Evolutionary conservation across 331 rosid species (phyloP), one percentile per base, ranked within the genome.

Genomic region (Malus hybrid): DNA sequence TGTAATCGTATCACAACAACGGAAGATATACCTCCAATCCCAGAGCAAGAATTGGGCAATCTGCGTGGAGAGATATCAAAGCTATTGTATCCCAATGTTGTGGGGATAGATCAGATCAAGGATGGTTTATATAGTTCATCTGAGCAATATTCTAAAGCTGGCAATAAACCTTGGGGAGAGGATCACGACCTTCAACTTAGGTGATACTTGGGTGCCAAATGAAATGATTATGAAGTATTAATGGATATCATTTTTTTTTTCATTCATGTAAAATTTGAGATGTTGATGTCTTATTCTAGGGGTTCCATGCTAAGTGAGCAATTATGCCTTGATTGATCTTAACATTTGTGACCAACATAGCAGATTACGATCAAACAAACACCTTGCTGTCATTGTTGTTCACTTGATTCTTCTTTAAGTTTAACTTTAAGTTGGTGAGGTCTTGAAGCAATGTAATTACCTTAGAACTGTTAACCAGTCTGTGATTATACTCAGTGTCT

Each of bases 21-120:
- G 32, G 99, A 94, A 84, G 99, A 94, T 67, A 92, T 94, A 77
- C 99, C 99, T 20, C 87, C 93, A 75, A 85, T 94, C 83, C 99
- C 99, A 22, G 97, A 92, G 83, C 99, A 93, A 60, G 99, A 94
- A 79, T 79, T 84, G 34, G 85, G 92, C 81, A 57, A 83, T 77
- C 81, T 94, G 77, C 99, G 96, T 83, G 85, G 84, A 39, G 99
- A 94, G 75, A 81, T 94, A 71, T 75, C 80, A 84, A 88, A 89
- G 83, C 86, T 92, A 59, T 65, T 94, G 87, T 82, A 77, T 79
- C 97, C 99, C 67, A 92, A 92, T 72, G 95, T 94, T 80, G 90
- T 89, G 80, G 93, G 91, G 72, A 94, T 94, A 81, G 99, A 94
- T 89, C 89, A 79, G 71, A 71, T 92, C 85, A 91, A 85, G 83